Evolutionary conservation across 2,329 filamentous ascomycete species (phyloP), one percentile per base, ranked within the genome.

Genomic region (Huntiella bhutanensis): DNA sequence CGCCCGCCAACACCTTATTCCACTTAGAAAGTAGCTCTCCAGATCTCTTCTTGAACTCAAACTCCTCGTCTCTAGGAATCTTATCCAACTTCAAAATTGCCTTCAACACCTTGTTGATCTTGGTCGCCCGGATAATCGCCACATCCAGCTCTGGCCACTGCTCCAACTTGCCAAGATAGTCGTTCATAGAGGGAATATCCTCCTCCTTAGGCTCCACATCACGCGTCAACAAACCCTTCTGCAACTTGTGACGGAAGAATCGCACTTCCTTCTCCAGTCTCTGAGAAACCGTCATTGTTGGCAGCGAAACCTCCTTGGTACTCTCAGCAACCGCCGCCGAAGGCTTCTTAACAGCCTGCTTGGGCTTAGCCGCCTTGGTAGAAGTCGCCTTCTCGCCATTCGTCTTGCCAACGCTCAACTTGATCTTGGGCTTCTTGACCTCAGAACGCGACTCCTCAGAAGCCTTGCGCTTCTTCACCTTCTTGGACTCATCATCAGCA

Each of bases 41-140:
- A 33, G 85, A 87, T 44, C 91, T 80, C 53, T 77, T 68, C 66
- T 91, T 92, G 73, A 98, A 95, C 47, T 82, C 67, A 61, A 80
- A 92, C 53, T 93, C 82, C 33, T 87, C 82, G 53, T 98, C 91
- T 51, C 79, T 80, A 4, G 87, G 87, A 54, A 98, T 93, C 3
- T 71, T 71, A 38, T 79, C 73, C 6, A 98, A 69, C 67, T 94
- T 95, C 56, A 95, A 68, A 53, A 98, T 91, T 4, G 81, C 86
- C 66, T 92, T 94, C 48, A 98, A 71, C 8, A 98, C 88, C 67
- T 98, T 98, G 75, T 96, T 88, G 63, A 98, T 95, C 71, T 96
- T 98, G 51, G 91, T 98, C 11, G 67, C 69, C 52, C 83, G 77
- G 56, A 96, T 94, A 55, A 95, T 91, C 53, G 77, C 77, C 28